These are phyloP conservation scores for Wickerhamiella musiphila DNA, from an alignment of 805 yeast species.

Conservation along the genomic window DNA sequence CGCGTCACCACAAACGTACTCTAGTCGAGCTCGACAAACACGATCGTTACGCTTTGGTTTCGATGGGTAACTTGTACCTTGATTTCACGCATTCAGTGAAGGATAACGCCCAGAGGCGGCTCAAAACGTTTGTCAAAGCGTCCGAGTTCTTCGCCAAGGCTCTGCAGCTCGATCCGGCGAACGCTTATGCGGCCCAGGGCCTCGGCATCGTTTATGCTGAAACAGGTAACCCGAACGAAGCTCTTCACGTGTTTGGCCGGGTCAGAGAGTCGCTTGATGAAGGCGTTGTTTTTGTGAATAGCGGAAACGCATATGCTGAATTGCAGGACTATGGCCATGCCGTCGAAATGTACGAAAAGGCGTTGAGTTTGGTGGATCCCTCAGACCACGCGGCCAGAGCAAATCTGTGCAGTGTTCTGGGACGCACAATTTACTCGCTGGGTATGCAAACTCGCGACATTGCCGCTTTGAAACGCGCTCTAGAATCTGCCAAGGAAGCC, in stretches of 20 bases:
- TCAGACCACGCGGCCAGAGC: slow-evolving; percentile 40
- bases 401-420: slow-evolving; percentile 54
- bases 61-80: slow-evolving; percentile 77
- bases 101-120: slow-evolving; percentile 38
- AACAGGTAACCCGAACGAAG: slow-evolving; percentile 45
- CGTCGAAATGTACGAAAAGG: slow-evolving; percentile 72
- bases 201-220: slow-evolving; percentile 86
- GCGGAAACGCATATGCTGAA: slow-evolving; percentile 77
- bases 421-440: slow-evolving; percentile 76
- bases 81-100: slow-evolving; percentile 44
- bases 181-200: slow-evolving; percentile 96
- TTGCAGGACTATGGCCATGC: slow-evolving; percentile 71
- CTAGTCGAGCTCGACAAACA: slow-evolving; percentile 62
- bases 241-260: slow-evolving; percentile 73
- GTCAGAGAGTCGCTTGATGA: slow-evolving; percentile 81
- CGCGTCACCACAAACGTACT: slow-evolving; percentile 70
- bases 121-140: slow-evolving; percentile 72
- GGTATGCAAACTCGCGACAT: slow-evolving; percentile 51
- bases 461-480: slow-evolving; percentile 40
- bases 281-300: slow-evolving; percentile 62
- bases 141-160: slow-evolving; percentile 84
- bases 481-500: slow-evolving; percentile 47
- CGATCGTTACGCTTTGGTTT: slow-evolving; percentile 75
- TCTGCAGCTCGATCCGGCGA: slow-evolving; percentile 60
- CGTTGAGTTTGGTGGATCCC: slow-evolving; percentile 42